Evolutionary conservation across 306 rosid genomes (phyloP), one percentile per base, ranked within the genome.

Genomic region (Argentina anserina): DNA sequence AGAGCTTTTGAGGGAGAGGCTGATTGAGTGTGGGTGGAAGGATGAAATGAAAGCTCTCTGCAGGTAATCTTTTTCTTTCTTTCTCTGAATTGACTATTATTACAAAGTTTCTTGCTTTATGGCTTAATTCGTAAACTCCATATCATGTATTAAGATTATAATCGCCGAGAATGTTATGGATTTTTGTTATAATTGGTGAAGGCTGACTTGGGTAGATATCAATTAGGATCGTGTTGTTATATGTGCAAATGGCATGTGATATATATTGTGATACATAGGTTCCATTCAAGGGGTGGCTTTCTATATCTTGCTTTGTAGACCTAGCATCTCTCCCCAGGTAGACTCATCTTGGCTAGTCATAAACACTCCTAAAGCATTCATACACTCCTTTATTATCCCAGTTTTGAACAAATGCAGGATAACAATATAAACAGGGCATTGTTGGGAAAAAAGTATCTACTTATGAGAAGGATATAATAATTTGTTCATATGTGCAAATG

Each of bases 1-100:
- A 88, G 96, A 92, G 78, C 92, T 90, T 37, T 74, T 92, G 78
- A 90, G 98, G 87, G 98, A 90, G 76, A 90, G 95, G 66, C 95
- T 92, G n/a, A 87, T 88, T 15, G 98, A 92, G 67, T 92, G 96
- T 75, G 98, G 98, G 43, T 92, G 98, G 98, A 90, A 89, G 84
- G 98, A 90, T 87, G 98, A 92, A 74, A 92, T 92, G 98, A 90
- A 92, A 83, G 66, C 92, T 31, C 85, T 88, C 40, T 92, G 98
- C 98, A 92, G 98, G 98, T 90, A 53, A 23, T 0, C 58, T 12
- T 9, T 15, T 15, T 20, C 42, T 47, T 9, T 31, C 3, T 25
- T 3, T 41, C 21, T 17, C 37, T 73, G 33, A 28, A 37, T 31
- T 12, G 23, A 17, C 21, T 23, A 11, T 12, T 70, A 21, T 70